A percentile compares a stretch with the other conserved stretches of the same genome.
phyloP scores from a whole-genome alignment of 1,284 basidiomycete species.

The Boletus smithii region DNA sequence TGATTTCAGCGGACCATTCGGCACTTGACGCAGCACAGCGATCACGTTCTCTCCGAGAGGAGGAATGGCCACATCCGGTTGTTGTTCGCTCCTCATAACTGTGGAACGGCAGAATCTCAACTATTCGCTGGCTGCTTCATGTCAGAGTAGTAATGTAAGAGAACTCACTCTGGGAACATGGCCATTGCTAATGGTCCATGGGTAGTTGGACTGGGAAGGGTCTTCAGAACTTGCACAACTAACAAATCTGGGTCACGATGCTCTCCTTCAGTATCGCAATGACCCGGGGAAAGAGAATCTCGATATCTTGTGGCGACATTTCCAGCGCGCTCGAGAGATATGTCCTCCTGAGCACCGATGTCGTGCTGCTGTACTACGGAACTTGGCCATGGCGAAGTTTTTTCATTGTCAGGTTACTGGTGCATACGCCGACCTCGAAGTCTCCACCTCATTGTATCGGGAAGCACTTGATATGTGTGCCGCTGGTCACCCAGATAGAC shows the following conservation, averaged over 20 bases:
- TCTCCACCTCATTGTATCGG: constrained; percentile 1
- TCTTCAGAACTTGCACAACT: neutral
- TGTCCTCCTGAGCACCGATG: neutral
- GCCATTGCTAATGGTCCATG: too few species aligned
- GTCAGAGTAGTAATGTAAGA: too few species aligned
- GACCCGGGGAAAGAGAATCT: constrained; percentile 3
- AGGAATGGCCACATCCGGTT: too few species aligned
- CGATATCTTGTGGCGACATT: constrained; percentile 6
- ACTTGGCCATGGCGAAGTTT: constrained; percentile 10
- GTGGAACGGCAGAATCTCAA: too few species aligned
- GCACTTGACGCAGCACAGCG: too few species aligned
- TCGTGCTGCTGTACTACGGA: constrained; percentile 7
- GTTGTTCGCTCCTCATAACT: too few species aligned
- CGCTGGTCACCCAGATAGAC: neutral
- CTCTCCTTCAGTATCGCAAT: constrained; percentile 4
- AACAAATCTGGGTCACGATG: constrained; percentile 4
- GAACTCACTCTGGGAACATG: too few species aligned
- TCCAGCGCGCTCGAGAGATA: neutral
- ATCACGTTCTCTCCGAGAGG: too few species aligned
- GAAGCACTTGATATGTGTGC: neutral
- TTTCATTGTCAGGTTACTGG: neutral
- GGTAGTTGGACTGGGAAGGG: neutral
- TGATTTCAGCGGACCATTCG: too few species aligned
- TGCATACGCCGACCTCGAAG: neutral
- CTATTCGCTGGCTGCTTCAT: too few species aligned